These are phyloP conservation scores for Aspergillus eucalypticola DNA, from an alignment of 2,329 filamentous ascomycete genomes.

Conservation along the genomic window DNA sequence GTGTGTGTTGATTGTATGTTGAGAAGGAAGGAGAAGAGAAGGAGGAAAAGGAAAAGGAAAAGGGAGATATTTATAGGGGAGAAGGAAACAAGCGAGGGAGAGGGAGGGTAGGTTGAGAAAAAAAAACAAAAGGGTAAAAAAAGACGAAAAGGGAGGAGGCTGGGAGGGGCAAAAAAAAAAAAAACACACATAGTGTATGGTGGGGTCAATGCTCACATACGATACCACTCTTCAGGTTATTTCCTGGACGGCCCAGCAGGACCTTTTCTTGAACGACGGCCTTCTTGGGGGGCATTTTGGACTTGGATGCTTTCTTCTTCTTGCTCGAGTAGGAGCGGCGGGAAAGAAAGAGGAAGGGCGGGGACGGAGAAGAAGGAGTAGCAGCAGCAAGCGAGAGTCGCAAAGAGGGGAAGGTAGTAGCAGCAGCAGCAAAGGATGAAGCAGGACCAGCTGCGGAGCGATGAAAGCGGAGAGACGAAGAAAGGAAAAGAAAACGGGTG, in stretches of 20 bases:
- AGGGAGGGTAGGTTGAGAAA: constrained; percentile 24
- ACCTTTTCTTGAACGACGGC: constrained; percentile 89
- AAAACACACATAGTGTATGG: constrained; percentile 28
- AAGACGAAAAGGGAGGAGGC: constrained; percentile 13
- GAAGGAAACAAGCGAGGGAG: constrained; percentile 14
- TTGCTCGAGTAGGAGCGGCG: constrained; percentile 57
- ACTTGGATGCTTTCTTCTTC: constrained; percentile 56
- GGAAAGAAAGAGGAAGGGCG: constrained; percentile 32
- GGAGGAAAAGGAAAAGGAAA: neutral
- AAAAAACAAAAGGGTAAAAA: constrained; percentile 20
- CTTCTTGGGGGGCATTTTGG: constrained; percentile 94
- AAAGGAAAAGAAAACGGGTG: constrained; percentile 53
- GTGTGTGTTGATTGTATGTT: constrained; percentile 11
- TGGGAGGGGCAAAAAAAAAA: constrained; percentile 26
- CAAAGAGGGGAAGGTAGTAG: constrained; percentile 17
- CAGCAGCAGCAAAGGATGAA: constrained; percentile 29
- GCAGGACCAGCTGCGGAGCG: constrained; percentile 69
- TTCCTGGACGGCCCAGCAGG: constrained; percentile 90
- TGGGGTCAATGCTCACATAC: constrained; percentile 65
- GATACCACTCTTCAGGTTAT: constrained; percentile 99
- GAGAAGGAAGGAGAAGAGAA: constrained; percentile 11
- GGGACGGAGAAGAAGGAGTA: constrained; percentile 50
- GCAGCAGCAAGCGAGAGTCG: constrained; percentile 37
- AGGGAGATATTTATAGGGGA: neutral
- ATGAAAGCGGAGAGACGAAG: constrained; percentile 53